Conservation (phyloP, 441 rosid species). For the Pelargonium myrrhifolium region DNA sequence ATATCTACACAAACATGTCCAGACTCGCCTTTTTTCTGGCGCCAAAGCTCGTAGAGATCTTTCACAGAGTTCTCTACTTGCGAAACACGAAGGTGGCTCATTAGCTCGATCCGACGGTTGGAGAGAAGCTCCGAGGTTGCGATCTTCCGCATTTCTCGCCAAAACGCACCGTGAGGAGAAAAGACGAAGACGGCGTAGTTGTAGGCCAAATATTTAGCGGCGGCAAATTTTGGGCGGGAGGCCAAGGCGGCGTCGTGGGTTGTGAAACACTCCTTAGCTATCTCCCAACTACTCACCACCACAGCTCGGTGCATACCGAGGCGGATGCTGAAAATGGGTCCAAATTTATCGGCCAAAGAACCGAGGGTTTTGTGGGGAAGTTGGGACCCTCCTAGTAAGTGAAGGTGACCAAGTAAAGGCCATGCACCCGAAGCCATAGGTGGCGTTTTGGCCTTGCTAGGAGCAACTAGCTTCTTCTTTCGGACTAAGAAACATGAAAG, state of each 20-base stretch:
- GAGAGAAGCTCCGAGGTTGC: conserved; percentile 18
- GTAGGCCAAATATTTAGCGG: conserved; percentile 17
- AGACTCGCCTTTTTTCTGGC: no score
- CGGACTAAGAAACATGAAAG: no score
- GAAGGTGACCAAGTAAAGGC: conserved; percentile 54
- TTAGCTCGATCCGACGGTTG: conserved; percentile 15
- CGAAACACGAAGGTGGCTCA: conserved; percentile 12
- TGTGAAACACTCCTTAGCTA: conserved; percentile 33
- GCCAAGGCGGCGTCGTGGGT: conserved; percentile 15
- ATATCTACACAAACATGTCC: no score
- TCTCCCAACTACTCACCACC: conserved; percentile 38
- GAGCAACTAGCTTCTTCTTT: background rate
- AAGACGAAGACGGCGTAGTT: conserved; percentile 17
- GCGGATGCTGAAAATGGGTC: conserved; percentile 38
- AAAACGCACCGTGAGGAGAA: conserved; percentile 13
- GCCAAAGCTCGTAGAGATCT: no score
- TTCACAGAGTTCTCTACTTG: no score
- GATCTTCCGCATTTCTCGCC: conserved; percentile 24
- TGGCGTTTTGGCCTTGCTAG: background rate
- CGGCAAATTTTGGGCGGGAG: conserved; percentile 14
- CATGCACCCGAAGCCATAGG: conserved; percentile 35
- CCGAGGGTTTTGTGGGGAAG: conserved; percentile 36
- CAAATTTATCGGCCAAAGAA: conserved; percentile 33
- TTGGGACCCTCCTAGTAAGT: conserved; percentile 29
- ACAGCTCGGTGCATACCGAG: conserved; percentile 32